phyloP scores from a whole-genome alignment of 495 filamentous ascomycete species.

The Pyrenula massariospora region DNA sequence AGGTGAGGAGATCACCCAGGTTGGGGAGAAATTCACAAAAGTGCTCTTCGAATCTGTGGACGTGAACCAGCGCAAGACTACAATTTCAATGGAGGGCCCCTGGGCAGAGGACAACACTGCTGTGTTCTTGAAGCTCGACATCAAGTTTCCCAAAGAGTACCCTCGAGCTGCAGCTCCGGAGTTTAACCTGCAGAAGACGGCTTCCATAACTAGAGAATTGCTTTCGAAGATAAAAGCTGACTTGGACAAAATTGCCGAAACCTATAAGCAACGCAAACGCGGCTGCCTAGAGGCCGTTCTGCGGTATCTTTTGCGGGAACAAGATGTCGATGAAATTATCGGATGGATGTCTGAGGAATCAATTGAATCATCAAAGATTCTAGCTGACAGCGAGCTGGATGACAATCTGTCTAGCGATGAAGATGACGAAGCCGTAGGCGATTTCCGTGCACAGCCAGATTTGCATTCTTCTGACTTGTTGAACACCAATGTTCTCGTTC shows the following conservation, averaged over 20 bases:
- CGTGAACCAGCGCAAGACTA: slow-evolving; percentile 57
- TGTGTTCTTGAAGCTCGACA: slow-evolving; percentile 66
- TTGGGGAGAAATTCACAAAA: slow-evolving; percentile 71
- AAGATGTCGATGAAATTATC: slow-evolving; percentile 61
- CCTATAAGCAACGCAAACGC: slow-evolving; percentile 54
- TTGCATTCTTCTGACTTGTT: slow-evolving; percentile 33
- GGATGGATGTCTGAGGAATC: slow-evolving; percentile 47
- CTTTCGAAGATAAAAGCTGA: slow-evolving; percentile 53
- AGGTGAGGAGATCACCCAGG: slow-evolving; percentile 77
- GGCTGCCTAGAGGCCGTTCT: slow-evolving; percentile 76
- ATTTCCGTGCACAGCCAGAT: slow-evolving; percentile 29
- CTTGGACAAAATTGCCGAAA: slow-evolving; percentile 55
- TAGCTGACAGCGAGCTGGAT: slow-evolving; percentile 46
- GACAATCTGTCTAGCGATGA: slow-evolving; percentile 75
- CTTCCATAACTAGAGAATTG: slow-evolving; percentile 60
- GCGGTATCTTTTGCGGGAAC: slow-evolving; percentile 75
- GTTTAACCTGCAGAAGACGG: slow-evolving; percentile 66
- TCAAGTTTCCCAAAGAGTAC: slow-evolving; percentile 71
- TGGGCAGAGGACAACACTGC: slow-evolving; percentile 64
- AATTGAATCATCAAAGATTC: slow-evolving; percentile 30
- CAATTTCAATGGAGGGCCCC: slow-evolving; percentile 73
- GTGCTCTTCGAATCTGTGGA: slow-evolving; percentile 80
- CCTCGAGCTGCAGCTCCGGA: slow-evolving; percentile 52
- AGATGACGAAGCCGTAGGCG: slow-evolving; percentile 55
- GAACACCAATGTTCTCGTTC: slow-evolving; percentile 65